Evolutionary conservation across 768 basidiomycete species (phyloP).

Genomic region (Mycena pura): DNA sequence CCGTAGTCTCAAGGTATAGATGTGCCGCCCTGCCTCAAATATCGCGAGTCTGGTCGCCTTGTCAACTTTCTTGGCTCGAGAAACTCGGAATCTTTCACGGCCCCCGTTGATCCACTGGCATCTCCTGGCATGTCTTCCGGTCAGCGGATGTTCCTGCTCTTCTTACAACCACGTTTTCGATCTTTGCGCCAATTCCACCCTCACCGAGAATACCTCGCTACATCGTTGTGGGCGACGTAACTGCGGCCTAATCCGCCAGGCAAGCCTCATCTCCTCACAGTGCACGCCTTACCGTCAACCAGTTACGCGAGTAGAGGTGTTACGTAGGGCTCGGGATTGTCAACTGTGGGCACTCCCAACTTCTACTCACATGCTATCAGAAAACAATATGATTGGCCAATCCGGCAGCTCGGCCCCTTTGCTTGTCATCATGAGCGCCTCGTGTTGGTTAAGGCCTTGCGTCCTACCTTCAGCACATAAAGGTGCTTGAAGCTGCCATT

Average conservation of each 20-base stretch:
- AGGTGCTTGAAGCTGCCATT: constrained; percentile 25
- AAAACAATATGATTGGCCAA: constrained; percentile 20
- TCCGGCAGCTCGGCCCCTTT: constrained; percentile 22
- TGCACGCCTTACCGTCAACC: not conserved
- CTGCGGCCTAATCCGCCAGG: not conserved
- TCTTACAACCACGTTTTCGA: constrained; percentile 4
- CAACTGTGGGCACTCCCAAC: constrained; percentile 11
- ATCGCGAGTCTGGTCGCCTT: too few relatives aligned
- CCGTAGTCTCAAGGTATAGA: too few relatives aligned
- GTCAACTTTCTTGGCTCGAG: too few relatives aligned
- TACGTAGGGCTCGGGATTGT: constrained; percentile 5
- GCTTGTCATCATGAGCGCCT: constrained; percentile 27
- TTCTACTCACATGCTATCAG: constrained; percentile 25
- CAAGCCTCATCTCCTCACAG: not conserved
- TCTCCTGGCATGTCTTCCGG: too few relatives aligned
- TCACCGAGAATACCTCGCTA: not conserved
- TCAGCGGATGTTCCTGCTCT: not conserved
- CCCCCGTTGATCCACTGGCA: not conserved
- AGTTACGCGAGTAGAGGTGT: not conserved
- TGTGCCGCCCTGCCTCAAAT: too few relatives aligned
- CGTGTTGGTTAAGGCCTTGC: constrained; percentile 31
- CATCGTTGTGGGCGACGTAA: constrained; percentile 7
- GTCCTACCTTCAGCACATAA: constrained; percentile 31
- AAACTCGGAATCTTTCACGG: not conserved
- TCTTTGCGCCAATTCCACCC: not conserved